Evolutionary conservation across 257 asterid species (phyloP).

Genomic region (Jaltomata sinuosa): DNA sequence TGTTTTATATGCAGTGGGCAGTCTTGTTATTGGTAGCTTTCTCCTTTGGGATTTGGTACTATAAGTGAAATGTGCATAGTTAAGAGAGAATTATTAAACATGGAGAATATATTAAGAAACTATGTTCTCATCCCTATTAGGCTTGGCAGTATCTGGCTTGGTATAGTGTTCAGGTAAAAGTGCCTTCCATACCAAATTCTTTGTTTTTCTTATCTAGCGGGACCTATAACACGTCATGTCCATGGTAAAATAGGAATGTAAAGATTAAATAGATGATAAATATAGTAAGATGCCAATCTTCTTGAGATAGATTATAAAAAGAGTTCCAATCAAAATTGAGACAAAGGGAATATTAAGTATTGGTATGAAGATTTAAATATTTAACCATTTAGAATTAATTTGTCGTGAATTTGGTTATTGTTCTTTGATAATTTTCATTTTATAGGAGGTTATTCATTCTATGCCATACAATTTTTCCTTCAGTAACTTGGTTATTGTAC

Average conservation of each 20-base stretch:
- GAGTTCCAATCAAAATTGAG: too few relatives aligned
- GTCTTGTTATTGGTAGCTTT: not conserved
- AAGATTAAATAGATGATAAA: not conserved
- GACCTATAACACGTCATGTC: not conserved
- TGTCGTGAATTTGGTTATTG: too few relatives aligned
- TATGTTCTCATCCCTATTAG: not conserved
- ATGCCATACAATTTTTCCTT: too few relatives aligned
- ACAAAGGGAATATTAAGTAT: too few relatives aligned
- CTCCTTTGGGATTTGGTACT: not conserved
- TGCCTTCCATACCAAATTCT: not conserved
- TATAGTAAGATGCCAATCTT: too few relatives aligned
- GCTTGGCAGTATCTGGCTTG: not conserved
- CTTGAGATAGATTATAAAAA: too few relatives aligned
- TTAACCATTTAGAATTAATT: too few relatives aligned
- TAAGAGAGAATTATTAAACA: not conserved
- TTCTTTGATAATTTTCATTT: too few relatives aligned
- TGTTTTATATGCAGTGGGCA: not conserved
- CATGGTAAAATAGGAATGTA: not conserved
- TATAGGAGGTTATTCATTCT: too few relatives aligned
- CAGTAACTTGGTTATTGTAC: too few relatives aligned
- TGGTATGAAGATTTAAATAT: too few relatives aligned
- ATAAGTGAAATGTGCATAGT: not conserved
- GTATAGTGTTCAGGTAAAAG: not conserved
- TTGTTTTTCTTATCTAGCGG: too few relatives aligned
- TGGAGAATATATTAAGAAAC: not conserved